Evolutionary conservation across 495 filamentous ascomycete genomes (phyloP).

Genomic region (Talaromyces proteolyticus): DNA sequence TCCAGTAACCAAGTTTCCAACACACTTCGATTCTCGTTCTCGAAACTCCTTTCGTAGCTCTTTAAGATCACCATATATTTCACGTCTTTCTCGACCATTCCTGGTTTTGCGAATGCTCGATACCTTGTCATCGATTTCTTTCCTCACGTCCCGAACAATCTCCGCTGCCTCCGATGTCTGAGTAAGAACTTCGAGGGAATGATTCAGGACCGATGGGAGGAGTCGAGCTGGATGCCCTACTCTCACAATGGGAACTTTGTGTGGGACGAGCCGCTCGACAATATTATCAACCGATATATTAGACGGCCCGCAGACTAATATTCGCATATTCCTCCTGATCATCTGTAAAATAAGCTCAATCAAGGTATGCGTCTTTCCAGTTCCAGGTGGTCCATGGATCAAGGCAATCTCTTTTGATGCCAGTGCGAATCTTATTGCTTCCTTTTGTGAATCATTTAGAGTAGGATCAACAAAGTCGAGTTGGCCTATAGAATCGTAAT

Average conservation of each 20-base stretch:
- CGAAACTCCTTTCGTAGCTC: constrained; percentile 85
- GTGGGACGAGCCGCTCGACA: constrained; percentile 82
- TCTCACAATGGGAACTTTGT: constrained; percentile 79
- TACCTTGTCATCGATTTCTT: constrained; percentile 91
- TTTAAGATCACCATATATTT: constrained; percentile 79
- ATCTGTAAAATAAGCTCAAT: constrained; percentile 93
- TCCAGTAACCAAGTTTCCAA: constrained; percentile 63
- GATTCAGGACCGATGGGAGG: constrained; percentile 79
- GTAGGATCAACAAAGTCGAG: constrained; percentile 73
- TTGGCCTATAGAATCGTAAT: constrained; percentile 49
- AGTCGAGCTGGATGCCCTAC: constrained; percentile 91
- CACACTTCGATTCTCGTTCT: constrained; percentile 75
- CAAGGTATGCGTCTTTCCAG: constrained; percentile 94
- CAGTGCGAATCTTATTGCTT: constrained; percentile 85
- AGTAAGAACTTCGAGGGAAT: constrained; percentile 90
- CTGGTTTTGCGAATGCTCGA: constrained; percentile 81
- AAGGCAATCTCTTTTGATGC: constrained; percentile 78
- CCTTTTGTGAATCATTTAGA: constrained; percentile 86
- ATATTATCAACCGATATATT: constrained; percentile 99
- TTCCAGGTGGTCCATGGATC: constrained; percentile 94
- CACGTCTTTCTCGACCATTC: constrained; percentile 70
- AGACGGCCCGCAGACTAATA: constrained; percentile 91
- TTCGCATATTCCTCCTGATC: constrained; percentile 58
- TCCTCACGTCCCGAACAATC: constrained; percentile 87
- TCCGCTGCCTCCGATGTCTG: constrained; percentile 81